phyloP scores from a whole-genome alignment of 1,139 yeast species.

The Geotrichum fermentans region DNA sequence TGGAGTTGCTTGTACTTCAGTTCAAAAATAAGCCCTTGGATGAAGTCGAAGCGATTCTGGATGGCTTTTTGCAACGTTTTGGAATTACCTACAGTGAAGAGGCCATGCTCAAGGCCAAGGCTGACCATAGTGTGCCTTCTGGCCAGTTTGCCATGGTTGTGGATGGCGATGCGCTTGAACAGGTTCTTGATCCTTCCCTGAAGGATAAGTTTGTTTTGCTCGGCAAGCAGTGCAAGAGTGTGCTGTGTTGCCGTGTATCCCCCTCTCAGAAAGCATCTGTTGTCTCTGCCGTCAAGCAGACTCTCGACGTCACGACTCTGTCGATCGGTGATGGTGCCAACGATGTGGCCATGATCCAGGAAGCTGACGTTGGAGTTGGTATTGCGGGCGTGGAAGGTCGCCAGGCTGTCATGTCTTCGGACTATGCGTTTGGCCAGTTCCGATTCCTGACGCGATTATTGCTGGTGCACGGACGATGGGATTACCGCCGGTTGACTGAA shows the following conservation, averaged over 20 bases:
- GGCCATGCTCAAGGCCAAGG: constrained; percentile 57
- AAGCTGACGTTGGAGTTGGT: constrained; percentile 97
- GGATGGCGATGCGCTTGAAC: constrained; percentile 86
- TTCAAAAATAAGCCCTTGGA: constrained; percentile 42
- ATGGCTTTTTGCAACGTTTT: constrained; percentile 59
- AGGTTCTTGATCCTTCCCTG: constrained; percentile 54
- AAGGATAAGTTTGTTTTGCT: constrained; percentile 70
- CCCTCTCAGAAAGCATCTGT: constrained; percentile 97
- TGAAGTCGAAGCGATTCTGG: constrained; percentile 53
- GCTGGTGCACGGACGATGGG: constrained; percentile 94
- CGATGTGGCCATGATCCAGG: constrained; percentile 98
- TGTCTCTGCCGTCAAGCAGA: constrained; percentile 78
- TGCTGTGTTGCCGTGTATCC: constrained; percentile 90
- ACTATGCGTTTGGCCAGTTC: constrained; percentile 94
- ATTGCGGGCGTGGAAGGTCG: constrained; percentile 98
- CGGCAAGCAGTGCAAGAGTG: constrained; percentile 92
- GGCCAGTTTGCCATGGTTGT: constrained; percentile 77
- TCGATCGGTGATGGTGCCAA: constrained; percentile 98
- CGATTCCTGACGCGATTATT: constrained; percentile 72
- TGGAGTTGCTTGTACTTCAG: constrained; percentile 74
- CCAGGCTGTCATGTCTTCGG: constrained; percentile 97
- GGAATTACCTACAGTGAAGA: constrained; percentile 56
- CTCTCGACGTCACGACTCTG: constrained; percentile 78
- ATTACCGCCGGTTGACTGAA: constrained; percentile 83
- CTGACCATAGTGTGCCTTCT: constrained; percentile 72